Evolutionary conservation across 140 eudicot species (phyloP), one percentile per base, ranked within the genome.

Genomic region (Ambrosia hybrid): DNA sequence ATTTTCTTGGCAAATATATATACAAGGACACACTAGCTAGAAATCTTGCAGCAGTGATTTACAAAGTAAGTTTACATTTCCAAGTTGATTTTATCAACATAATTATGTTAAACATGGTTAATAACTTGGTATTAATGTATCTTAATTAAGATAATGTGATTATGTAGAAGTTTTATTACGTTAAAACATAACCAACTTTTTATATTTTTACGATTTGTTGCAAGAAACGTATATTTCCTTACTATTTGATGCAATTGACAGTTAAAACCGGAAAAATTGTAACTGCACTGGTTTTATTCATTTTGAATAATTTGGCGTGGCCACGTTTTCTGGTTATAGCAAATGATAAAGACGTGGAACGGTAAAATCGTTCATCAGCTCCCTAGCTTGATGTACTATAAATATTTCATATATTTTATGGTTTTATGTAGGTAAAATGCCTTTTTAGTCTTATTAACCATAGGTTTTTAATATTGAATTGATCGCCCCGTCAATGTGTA

Each of bases 41-140:
- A 21, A 21, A 21, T 21, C 26, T 21, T 21, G 26, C 26, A 21
- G 95, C 96, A 72, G 99, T 94, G 38, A 78, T 94, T 56, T 94
- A 94, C 84, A 86, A 70, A 74, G 99, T 90, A 83, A 79, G 85
- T 79, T 75, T 34, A 36, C 60, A 41, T 36, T 2, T 57, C 37
- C 56, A 38, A 66, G 38, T 45, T 16, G 9, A 17, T 1, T 43
- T 6, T 6, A 14, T 3, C 3, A 65, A 15, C 36, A 65, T 65
- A n/a, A 14, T 64, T 6, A 62, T 62, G 13, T 34, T 33, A 4
- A 30, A 60, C 66, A 11, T 11, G 17, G 48, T 21, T 57, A 12
- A 17, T 2, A 21, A 15, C 45, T 39, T 39, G 1, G 6, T 39
- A 39, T 13, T 39, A 14, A 9, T 26, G 15, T 30, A 60, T 60